A percentile compares a stretch with the other conserved stretches of the same genome.
Conservation (phyloP, 805 yeast species). For the Suhomyces prunicola region DNA sequence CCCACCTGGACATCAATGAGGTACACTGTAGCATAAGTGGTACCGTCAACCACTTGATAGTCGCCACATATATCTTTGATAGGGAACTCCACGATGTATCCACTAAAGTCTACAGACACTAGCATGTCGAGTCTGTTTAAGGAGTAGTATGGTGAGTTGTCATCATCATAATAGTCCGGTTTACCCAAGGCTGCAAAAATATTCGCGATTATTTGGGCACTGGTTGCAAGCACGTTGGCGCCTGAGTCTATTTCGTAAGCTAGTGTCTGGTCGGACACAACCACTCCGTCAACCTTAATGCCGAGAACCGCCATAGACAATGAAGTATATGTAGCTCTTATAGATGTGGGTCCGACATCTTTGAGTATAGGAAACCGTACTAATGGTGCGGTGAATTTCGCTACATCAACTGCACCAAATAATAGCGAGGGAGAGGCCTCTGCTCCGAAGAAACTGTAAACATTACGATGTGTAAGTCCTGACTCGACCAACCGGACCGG, state of each 20-base stretch:
- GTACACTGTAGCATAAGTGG: slow-evolving; percentile 9
- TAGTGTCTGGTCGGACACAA: slow-evolving; percentile 12
- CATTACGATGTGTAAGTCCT: slow-evolving; percentile 7
- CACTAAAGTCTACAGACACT: slow-evolving; percentile 11
- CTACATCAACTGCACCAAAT: slow-evolving; percentile 34
- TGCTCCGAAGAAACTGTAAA: slow-evolving; percentile 14
- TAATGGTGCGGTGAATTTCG: slow-evolving; percentile 24
- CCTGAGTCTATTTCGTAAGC: slow-evolving; percentile 18
- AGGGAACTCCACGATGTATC: slow-evolving; percentile 9
- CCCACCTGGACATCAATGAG: slow-evolving; percentile 12
- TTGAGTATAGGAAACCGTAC: slow-evolving; percentile 12
- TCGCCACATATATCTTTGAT: slow-evolving; percentile 14
- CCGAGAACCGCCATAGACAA: slow-evolving; percentile 13
- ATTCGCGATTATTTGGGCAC: slow-evolving; percentile 12
- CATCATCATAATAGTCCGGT: background rate
- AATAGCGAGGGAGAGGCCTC: slow-evolving; percentile 12
- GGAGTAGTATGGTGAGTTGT: slow-evolving; percentile 7
- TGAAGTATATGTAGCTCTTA: slow-evolving; percentile 7
- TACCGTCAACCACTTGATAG: slow-evolving; percentile 6
- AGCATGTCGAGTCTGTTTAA: slow-evolving; percentile 1
- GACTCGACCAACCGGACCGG: slow-evolving; percentile 12
- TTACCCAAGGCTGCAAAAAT: slow-evolving; percentile 10
- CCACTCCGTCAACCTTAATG: slow-evolving; percentile 5
- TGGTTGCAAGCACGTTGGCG: slow-evolving; percentile 13
- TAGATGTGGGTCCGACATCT: slow-evolving; percentile 9